Evolutionary conservation across 2,329 filamentous ascomycete genomes (phyloP), one percentile per base, ranked within the genome.

Genomic region (Westerdykella sp.): DNA sequence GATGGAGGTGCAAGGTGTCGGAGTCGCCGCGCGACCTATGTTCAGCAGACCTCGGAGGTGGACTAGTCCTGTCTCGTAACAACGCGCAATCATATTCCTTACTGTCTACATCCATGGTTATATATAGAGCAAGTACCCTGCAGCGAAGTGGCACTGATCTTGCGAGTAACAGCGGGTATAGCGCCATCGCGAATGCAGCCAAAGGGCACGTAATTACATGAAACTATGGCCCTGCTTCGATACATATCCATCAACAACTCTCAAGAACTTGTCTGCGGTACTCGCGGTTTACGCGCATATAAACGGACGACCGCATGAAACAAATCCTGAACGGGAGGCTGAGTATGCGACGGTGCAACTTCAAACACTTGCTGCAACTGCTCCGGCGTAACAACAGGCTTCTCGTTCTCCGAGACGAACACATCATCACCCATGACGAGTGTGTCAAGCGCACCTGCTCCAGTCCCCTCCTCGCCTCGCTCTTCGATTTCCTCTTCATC

Each of bases 281-380:
- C 45, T 40, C 50, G 54, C 12, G 78, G 74, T 62, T 79, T 83
- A 47, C 76, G 70, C 1, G 78, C 76, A 60, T 85, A 80, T 49
- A 87, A 60, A 5, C 72, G 78, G 11, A 84, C 77, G 32, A 91
- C 81, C 63, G 81, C 79, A 63, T 84, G 81, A 60, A 90, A 89
- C 69, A 87, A 77, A 49, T 88, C 85, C 63, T 84, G 80, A 16
- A 90, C 78, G 10, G 84, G 79, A 16, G 83, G 81, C 56, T 84
- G 76, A 0, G 83, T 81, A 58, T 84, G 85, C 3, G 81, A 77
- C 2, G 83, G 80, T 2, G 80, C 73, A 14, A 42, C 47, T 49
- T 88, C 83, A 50, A 90, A 88, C 31, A 90, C 77, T 40, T 80
- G 75, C 5, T 83, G 75, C 42, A 90, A 69, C 50, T 80, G 78